Evolutionary conservation across 2,329 filamentous ascomycete species (phyloP).

Genomic region (Pleomassaria siparia): DNA sequence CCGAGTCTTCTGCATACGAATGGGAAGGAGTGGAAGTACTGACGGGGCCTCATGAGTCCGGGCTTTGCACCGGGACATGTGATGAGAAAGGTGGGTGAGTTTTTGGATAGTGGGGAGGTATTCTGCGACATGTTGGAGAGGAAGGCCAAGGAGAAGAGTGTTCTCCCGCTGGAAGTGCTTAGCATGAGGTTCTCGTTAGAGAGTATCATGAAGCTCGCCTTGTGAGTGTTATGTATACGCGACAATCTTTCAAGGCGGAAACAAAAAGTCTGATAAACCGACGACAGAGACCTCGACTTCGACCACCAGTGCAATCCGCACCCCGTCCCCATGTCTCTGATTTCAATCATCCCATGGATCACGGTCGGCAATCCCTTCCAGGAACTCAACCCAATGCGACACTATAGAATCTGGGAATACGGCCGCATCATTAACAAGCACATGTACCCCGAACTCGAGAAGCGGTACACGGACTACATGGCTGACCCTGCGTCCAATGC

Average conservation of each 20-base stretch:
- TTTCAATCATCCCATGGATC: background rate
- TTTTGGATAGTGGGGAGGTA: constrained; percentile 4
- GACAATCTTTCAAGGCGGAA: background rate
- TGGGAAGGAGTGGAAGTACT: constrained; percentile 8
- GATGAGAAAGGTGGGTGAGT: background rate
- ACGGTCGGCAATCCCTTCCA: background rate
- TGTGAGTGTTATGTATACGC: constrained; percentile 7
- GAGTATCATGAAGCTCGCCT: constrained; percentile 7
- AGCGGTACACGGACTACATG: constrained; percentile 3
- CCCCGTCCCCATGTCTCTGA: background rate
- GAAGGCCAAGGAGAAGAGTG: background rate
- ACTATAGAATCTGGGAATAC: constrained; percentile 3
- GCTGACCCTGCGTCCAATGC: background rate
- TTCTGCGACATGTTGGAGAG: constrained; percentile 5
- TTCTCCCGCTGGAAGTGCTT: constrained; percentile 10
- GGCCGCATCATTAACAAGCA: background rate
- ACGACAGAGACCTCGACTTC: constrained; percentile 1
- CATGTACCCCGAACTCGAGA: constrained; percentile 3
- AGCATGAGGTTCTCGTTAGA: constrained; percentile 9
- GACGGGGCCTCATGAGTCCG: constrained; percentile 6
- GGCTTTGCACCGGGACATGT: constrained; percentile 7
- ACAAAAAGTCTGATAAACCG: background rate
- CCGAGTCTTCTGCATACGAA: constrained; percentile 8
- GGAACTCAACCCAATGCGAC: constrained; percentile 3
- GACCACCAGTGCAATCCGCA: constrained; percentile 2